Percentiles rank a stretch among this genome's conserved stretches.
Conservation (phyloP, 257 asterid genomes). For the Asclepias syriaca region DNA sequence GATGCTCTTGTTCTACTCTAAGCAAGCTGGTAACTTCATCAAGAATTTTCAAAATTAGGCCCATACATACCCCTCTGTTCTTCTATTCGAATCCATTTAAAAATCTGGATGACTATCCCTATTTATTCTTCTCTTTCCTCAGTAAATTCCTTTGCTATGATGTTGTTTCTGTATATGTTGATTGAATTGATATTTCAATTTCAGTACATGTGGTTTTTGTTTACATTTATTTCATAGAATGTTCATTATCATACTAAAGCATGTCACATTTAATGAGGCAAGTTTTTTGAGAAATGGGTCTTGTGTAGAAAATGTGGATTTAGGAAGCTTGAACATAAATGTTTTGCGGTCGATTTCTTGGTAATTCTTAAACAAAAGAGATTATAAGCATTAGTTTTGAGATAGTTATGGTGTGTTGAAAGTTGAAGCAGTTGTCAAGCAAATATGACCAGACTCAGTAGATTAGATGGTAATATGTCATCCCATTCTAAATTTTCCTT, state of each 20-base stretch:
- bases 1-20: background rate
- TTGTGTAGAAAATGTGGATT: background rate
- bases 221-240: background rate
- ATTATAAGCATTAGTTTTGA: background rate
- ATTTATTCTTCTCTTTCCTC: background rate
- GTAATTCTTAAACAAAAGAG: background rate
- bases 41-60: background rate
- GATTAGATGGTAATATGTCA: background rate
- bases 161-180: background rate
- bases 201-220: background rate
- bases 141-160: background rate
- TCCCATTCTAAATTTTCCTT: background rate
- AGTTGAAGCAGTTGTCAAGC: background rate
- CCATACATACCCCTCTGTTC: background rate
- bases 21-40: background rate
- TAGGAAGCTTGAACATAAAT: background rate
- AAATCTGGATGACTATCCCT: background rate
- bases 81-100: background rate
- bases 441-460: background rate
- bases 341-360: background rate
- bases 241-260: background rate
- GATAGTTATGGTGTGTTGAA: background rate
- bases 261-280: background rate
- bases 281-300: background rate
- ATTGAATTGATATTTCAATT: background rate